phyloP scores from a whole-genome alignment of 495 filamentous ascomycete species.

The Penicillium dipodomyicola region DNA sequence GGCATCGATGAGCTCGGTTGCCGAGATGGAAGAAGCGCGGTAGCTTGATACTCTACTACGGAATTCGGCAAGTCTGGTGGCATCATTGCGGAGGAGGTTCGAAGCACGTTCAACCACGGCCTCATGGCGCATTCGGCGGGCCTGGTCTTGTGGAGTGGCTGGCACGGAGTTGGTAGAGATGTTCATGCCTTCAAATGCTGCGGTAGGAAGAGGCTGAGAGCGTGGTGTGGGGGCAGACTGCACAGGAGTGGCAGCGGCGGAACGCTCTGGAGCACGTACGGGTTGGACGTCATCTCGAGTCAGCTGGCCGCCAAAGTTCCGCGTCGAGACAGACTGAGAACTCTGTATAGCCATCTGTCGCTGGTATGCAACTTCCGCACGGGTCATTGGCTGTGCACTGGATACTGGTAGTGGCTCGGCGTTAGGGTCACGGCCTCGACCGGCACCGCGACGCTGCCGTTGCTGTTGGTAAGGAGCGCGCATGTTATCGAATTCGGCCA shows the following conservation, averaged over 20 bases:
- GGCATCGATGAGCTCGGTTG: constrained; percentile 73
- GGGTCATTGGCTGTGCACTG: constrained; percentile 74
- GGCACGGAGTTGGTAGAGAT: constrained; percentile 30
- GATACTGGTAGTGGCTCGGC: constrained; percentile 73
- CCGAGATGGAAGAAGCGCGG: constrained; percentile 60
- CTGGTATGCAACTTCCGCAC: constrained; percentile 91
- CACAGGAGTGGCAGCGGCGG: constrained; percentile 35
- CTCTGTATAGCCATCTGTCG: constrained; percentile 88
- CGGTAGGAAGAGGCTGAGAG: constrained; percentile 37
- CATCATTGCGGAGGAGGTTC: constrained; percentile 72
- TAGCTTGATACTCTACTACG: constrained; percentile 74
- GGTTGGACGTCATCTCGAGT: constrained; percentile 53
- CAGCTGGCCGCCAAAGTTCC: constrained; percentile 81
- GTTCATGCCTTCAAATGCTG: constrained; percentile 41
- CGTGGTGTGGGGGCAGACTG: constrained; percentile 44
- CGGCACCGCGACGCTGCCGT: constrained; percentile 57
- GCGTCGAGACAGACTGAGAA: constrained; percentile 70
- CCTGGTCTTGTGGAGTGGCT: constrained; percentile 71
- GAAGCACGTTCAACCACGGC: constrained; percentile 83
- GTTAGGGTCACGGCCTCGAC: constrained; percentile 72
- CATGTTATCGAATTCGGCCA: constrained; percentile 74
- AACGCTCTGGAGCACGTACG: constrained; percentile 44
- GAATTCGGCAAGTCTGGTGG: constrained; percentile 70
- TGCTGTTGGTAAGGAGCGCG: constrained; percentile 68
- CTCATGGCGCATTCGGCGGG: constrained; percentile 65